Conservation (phyloP, 2,329 filamentous ascomycete genomes). For the Blastomyces silverae region DNA sequence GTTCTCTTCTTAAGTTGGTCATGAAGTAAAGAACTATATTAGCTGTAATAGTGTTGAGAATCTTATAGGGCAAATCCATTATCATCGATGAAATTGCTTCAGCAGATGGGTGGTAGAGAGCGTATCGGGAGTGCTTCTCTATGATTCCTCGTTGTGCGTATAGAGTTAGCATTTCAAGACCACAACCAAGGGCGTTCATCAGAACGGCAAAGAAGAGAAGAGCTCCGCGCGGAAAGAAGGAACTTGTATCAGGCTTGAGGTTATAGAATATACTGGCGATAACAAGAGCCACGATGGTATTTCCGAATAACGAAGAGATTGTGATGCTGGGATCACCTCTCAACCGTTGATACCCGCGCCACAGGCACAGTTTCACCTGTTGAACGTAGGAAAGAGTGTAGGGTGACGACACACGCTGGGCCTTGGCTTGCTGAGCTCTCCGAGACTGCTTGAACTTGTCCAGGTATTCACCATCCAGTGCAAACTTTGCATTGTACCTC, state of each 20-base stretch:
- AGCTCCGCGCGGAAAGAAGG: slow-evolving; percentile 71
- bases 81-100: slow-evolving; percentile 68
- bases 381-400: slow-evolving; percentile 71
- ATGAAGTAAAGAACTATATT: slow-evolving; percentile 81
- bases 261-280: slow-evolving; percentile 77
- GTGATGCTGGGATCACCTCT: slow-evolving; percentile 68
- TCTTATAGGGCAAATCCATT: slow-evolving; percentile 76
- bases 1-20: slow-evolving; percentile 66
- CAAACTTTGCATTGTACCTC: slow-evolving; percentile 38
- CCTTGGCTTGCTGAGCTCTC: slow-evolving; percentile 38
- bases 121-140: slow-evolving; percentile 80
- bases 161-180: slow-evolving; percentile 71
- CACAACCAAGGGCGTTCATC: slow-evolving; percentile 74
- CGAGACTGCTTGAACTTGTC: slow-evolving; percentile 26
- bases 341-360: slow-evolving; percentile 70
- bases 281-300: slow-evolving; percentile 68
- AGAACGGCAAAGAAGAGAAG: slow-evolving; percentile 80
- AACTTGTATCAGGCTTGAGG: slow-evolving; percentile 54
- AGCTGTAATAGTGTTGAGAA: slow-evolving; percentile 66
- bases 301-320: slow-evolving; percentile 58
- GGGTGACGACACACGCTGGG: slow-evolving; percentile 60
- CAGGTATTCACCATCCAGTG: slow-evolving; percentile 26
- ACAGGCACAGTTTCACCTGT: slow-evolving; percentile 71
- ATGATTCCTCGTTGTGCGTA: slow-evolving; percentile 87
- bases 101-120: slow-evolving; percentile 82